Evolutionary conservation across 228 moss, liverwort and hornwort genomes (phyloP), one percentile per base, ranked within the genome.

Genomic region (Sphagnum magellanicum): DNA sequence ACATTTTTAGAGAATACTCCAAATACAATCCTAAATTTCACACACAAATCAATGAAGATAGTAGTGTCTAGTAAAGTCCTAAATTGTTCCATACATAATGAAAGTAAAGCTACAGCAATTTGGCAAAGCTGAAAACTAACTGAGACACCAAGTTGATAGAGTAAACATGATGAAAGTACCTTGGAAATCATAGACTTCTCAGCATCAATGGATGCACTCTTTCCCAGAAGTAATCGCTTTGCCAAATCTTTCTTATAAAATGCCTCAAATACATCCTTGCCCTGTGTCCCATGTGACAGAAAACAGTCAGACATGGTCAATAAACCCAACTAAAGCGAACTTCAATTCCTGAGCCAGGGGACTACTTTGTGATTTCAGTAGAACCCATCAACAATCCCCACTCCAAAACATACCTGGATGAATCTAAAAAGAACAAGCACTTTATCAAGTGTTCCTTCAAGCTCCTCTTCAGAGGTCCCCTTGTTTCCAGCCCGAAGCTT

Each of bases 111-210:
- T 32, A 32, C 32, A 32, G 32, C 32, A 32, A 32, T 32, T 32
- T 32, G 32, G 32, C 32, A 32, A 32, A 32, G 32, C 32, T 32
- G 32, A 32, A 32, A 32, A 32, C 32, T 32, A 32, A 32, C 32
- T 32, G 32, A 32, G 32, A 32, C 32, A 32, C 32, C 32, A 32
- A 32, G 32, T 32, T 32, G 32, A 32, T 32, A 50, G 15, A 12
- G 55, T 55, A 12, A 55, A 55, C 9, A 55, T 12, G 1, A 55
- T 12, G 14, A 6, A 69, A 69, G 48, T 83, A 98, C 98, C 92
- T 94, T 98, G 32, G 98, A 98, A 71, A 98, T 98, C 98, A 98
- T 98, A 61, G 98, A 98, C 79, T 98, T 98, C 81, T 98, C 98
- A 48, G 98, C 98, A 75, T 98, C 98, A 63, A 98, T 98, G 62